Evolutionary conservation across 768 basidiomycete species (phyloP).

Genomic region (Dacryopinax spathularia): DNA sequence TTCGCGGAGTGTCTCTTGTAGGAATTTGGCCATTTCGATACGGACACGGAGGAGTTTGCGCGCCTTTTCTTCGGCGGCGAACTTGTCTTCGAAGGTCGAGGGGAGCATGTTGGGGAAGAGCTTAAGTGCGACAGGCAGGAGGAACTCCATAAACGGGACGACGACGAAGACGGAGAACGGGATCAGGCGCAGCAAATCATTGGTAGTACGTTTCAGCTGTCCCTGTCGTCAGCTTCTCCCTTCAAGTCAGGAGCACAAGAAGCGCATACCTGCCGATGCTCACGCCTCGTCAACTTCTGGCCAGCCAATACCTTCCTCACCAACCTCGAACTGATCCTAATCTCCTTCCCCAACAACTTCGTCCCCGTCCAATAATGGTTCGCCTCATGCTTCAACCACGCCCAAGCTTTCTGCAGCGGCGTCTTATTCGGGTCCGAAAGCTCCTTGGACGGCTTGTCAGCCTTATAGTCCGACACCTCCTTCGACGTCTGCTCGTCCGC

Average conservation of each 20-base stretch:
- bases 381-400: constrained; percentile 87
- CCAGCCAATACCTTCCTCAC: constrained; percentile 90
- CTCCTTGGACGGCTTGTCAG: constrained; percentile 1
- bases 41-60: constrained; percentile 88
- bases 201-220: constrained; percentile 83
- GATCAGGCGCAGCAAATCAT: constrained; percentile 80
- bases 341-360: constrained; percentile 86
- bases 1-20: constrained; percentile 93
- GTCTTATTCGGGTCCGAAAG: constrained; percentile 16
- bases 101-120: constrained; percentile 98
- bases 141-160: constrained; percentile 96
- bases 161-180: constrained; percentile 91
- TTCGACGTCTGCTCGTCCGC: background rate
- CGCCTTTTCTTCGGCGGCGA: constrained; percentile 94
- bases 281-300: constrained; percentile 77
- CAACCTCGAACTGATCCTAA: constrained; percentile 73
- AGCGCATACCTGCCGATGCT: constrained; percentile 66
- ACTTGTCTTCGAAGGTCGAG: constrained; percentile 96
- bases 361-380: constrained; percentile 95
- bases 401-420: constrained; percentile 52
- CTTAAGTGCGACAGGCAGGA: constrained; percentile 90
- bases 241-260: constrained; percentile 12
- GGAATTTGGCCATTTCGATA: constrained; percentile 97
- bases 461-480: background rate
- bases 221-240: background rate